Base-by-base conservation (phyloP, 371 early-diverging fungal species). In the Circinella minor region DNA sequence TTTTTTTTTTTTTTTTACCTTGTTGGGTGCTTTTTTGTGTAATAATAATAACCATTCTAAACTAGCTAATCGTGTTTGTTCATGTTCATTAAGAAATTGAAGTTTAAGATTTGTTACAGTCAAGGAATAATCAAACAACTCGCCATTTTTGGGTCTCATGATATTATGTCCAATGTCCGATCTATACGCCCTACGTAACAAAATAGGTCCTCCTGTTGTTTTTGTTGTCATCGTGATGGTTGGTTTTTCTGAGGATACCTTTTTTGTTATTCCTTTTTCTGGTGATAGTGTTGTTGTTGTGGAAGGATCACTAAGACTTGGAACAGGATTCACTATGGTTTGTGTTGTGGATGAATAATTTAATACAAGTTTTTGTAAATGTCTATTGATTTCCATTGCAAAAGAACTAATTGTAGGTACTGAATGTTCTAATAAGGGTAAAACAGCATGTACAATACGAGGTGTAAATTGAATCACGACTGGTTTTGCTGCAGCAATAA, bases 31-130 rank as follows among this genome's bases (percentile, higher is more conserved):
- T 73, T 95, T 96, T 61, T 88, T 89, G 73, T 98, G 96, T 46
- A 98, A 79, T 90, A 96, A 92, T 17, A 95, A 70, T 14, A 98
- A 77, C 98, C 98, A 98, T 48, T 94, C 95, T 72, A 98, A 72
- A 48, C 93, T 90, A 2, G 93, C 94, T 0, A 94, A 86, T 18
- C 96, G 84, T 1, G 98, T 94, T 64, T 91, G 91, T 74, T 96
- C 96, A 65, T 93, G 90, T 65, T 90, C 93, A 74, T 94, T 90
- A 48, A 88, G 78, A 70, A 95, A 92, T 71, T 92, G 93, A 38
- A 86, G 79, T 49, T 91, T 91, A 20, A 98, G 70, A 1, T 91
- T 86, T 15, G 89, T 85, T 10, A 95, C 91, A 0, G 93, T 93
- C 0, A 81, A 80, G 51, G 88, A 86, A 62, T 93, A 89, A 78